Evolutionary conservation across 805 yeast genomes (phyloP).

Genomic region (Monosporozyma servazzii): DNA sequence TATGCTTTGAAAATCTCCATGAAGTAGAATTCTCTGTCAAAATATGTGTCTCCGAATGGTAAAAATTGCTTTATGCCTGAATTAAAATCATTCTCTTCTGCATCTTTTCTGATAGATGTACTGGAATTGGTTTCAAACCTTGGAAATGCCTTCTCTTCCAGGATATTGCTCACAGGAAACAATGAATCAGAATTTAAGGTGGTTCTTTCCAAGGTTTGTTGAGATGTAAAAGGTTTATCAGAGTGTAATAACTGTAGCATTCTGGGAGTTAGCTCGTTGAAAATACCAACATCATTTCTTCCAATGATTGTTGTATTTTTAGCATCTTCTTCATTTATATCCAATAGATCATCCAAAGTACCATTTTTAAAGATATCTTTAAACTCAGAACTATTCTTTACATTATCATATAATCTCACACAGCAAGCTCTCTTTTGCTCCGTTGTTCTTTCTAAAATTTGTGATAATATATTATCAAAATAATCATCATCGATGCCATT

Average conservation of each 20-base stretch:
- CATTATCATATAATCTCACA: constrained; percentile 5
- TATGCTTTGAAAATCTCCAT: constrained; percentile 8
- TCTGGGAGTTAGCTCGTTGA: constrained; percentile 6
- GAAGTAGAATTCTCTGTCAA: constrained; percentile 43
- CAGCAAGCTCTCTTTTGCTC: constrained; percentile 11
- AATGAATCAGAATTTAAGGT: not conserved
- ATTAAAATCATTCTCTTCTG: not conserved
- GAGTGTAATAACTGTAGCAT: constrained; percentile 7
- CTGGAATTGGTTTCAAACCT: not conserved
- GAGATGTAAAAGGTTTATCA: constrained; percentile 2
- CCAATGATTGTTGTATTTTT: not conserved
- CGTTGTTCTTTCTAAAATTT: constrained; percentile 8
- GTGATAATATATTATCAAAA: constrained; percentile 9
- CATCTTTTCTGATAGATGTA: not conserved
- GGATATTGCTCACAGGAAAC: not conserved
- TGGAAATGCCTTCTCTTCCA: not conserved
- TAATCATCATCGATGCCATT: not conserved
- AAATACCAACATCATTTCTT: constrained; percentile 5
- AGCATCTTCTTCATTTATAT: not conserved
- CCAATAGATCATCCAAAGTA: not conserved
- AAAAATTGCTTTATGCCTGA: constrained; percentile 32
- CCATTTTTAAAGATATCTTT: not conserved
- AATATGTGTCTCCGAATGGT: constrained; percentile 46
- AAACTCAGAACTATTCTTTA: constrained; percentile 1
- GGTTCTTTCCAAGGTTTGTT: not conserved